Evolutionary conservation across 805 yeast species (phyloP).

Genomic region (Myxozyma neotropica): DNA sequence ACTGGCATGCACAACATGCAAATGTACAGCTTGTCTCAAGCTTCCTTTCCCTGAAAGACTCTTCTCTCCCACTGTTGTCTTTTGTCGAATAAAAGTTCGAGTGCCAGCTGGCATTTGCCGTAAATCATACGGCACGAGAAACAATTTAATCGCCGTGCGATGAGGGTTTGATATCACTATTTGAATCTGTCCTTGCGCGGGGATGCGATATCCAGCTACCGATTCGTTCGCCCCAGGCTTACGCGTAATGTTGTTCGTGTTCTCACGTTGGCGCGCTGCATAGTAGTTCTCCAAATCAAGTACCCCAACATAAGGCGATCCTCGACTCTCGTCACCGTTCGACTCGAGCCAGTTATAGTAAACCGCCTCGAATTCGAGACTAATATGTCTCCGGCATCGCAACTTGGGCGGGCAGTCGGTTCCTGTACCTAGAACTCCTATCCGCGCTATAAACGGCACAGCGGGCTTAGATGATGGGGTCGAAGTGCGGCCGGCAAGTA

Average conservation of each 20-base stretch:
- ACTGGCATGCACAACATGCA: slow-evolving; percentile 39
- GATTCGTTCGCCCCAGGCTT: not conserved
- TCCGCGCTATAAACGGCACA: slow-evolving; percentile 35
- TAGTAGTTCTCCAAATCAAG: slow-evolving; percentile 22
- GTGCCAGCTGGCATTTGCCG: slow-evolving; percentile 38
- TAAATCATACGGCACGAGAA: slow-evolving; percentile 43
- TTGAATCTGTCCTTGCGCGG: slow-evolving; percentile 42
- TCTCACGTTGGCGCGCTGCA: not conserved
- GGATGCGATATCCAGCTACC: slow-evolving; percentile 40
- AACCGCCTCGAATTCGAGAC: slow-evolving; percentile 40
- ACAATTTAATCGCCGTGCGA: slow-evolving; percentile 41
- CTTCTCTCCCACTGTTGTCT: slow-evolving; percentile 21
- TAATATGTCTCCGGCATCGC: slow-evolving; percentile 37
- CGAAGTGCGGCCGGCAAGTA: slow-evolving; percentile 41
- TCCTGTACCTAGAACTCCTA: slow-evolving; percentile 41
- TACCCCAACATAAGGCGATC: slow-evolving; percentile 39
- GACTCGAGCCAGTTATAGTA: slow-evolving; percentile 38
- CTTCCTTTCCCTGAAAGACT: slow-evolving; percentile 7
- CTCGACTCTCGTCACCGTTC: slow-evolving; percentile 8
- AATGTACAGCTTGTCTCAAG: slow-evolving; percentile 40
- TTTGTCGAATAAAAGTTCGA: slow-evolving; percentile 43
- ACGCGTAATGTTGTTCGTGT: not conserved
- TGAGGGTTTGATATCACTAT: slow-evolving; percentile 41
- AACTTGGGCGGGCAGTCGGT: slow-evolving; percentile 32
- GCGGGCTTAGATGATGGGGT: slow-evolving; percentile 38